Evolutionary conservation across 2,329 filamentous ascomycete genomes (phyloP).

Genomic region (Colletotrichum brevisporum): DNA sequence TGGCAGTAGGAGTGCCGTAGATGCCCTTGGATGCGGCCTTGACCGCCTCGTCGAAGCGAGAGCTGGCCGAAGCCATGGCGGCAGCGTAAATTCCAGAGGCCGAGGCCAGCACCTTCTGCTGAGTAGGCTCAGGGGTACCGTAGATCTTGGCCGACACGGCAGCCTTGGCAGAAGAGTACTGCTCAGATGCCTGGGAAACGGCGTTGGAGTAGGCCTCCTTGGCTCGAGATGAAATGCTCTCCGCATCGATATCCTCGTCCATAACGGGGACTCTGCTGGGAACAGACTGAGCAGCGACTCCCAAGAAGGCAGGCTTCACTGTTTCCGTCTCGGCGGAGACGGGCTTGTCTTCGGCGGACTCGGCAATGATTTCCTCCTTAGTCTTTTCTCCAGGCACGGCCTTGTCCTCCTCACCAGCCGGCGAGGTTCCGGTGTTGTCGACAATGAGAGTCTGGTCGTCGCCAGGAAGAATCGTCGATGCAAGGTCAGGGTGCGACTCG

Average conservation of each 20-base stretch:
- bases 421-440: constrained; percentile 43
- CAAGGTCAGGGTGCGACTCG: constrained; percentile 33
- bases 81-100: constrained; percentile 78
- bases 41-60: constrained; percentile 69
- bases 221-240: constrained; percentile 59
- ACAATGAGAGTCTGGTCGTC: constrained; percentile 39
- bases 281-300: constrained; percentile 65
- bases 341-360: constrained; percentile 47
- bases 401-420: constrained; percentile 39
- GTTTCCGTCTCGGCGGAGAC: constrained; percentile 47
- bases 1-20: constrained; percentile 62
- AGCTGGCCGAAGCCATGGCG: constrained; percentile 73
- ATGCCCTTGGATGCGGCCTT: constrained; percentile 64
- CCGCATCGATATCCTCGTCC: constrained; percentile 59
- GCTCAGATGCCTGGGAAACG: constrained; percentile 74
- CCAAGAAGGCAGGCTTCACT: constrained; percentile 64
- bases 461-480: constrained; percentile 38
- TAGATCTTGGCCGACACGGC: constrained; percentile 76
- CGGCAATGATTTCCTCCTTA: constrained; percentile 45
- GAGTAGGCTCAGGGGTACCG: constrained; percentile 71
- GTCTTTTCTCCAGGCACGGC: constrained; percentile 39
- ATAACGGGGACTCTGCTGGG: constrained; percentile 64
- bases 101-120: constrained; percentile 78
- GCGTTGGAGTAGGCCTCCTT: constrained; percentile 75
- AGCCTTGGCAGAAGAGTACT: constrained; percentile 78